Evolutionary conservation across 495 filamentous ascomycete species (phyloP).

Genomic region (Aspergillus asperescens): DNA sequence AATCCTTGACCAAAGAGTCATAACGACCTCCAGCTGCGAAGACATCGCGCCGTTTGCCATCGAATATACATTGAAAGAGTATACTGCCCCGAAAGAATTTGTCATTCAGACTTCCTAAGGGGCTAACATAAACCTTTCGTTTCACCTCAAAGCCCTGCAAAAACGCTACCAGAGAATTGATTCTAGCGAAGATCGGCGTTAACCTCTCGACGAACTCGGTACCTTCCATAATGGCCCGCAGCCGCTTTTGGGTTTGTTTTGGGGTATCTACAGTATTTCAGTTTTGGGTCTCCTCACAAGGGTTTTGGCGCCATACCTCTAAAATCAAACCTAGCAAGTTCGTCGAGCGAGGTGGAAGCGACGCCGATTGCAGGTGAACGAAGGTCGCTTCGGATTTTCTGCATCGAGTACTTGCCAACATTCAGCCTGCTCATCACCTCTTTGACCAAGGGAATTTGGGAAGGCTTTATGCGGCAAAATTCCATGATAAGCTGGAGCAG

Average conservation of each 20-base stretch:
- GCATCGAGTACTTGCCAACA: constrained; percentile 74
- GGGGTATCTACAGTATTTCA: constrained; percentile 51
- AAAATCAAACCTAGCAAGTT: constrained; percentile 86
- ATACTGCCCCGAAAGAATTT: constrained; percentile 86
- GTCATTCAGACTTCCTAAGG: constrained; percentile 84
- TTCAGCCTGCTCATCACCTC: constrained; percentile 86
- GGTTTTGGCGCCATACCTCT: constrained; percentile 49
- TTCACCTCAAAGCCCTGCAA: constrained; percentile 66
- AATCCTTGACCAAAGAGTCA: constrained; percentile 67
- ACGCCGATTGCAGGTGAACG: constrained; percentile 73
- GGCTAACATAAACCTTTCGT: constrained; percentile 76
- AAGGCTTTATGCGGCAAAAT: constrained; percentile 69
- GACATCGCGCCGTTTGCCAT: constrained; percentile 76
- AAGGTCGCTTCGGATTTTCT: constrained; percentile 79
- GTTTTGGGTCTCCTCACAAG: constrained; percentile 1
- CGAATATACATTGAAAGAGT: constrained; percentile 86
- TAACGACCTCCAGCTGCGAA: constrained; percentile 94
- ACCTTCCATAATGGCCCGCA: constrained; percentile 70
- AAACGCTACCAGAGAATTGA: constrained; percentile 70
- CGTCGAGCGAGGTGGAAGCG: constrained; percentile 84
- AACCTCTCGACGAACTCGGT: constrained; percentile 61
- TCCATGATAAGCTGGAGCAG: constrained; percentile 81
- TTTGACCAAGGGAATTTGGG: constrained; percentile 65
- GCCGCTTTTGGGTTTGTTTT: constrained; percentile 63
- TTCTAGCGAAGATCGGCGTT: constrained; percentile 68